Conservation (phyloP, 2,329 filamentous ascomycete species). For the Graphilbum ipis-grandicollis region DNA sequence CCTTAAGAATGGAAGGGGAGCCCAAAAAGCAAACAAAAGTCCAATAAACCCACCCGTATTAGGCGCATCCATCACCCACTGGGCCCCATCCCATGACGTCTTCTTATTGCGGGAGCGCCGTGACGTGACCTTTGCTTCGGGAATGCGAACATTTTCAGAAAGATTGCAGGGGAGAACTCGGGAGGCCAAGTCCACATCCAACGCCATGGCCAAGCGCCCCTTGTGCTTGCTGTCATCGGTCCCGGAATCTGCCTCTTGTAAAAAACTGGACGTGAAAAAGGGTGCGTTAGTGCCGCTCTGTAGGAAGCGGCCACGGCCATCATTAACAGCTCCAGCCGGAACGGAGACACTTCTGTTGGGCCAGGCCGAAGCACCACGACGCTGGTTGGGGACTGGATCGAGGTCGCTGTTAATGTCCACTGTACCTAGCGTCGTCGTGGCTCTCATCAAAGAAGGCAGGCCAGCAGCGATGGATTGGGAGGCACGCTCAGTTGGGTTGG, state of each 20-base stretch:
- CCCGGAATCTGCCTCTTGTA: conserved; percentile 19
- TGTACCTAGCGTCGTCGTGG: conserved; percentile 13
- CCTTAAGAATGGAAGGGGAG: too few species aligned
- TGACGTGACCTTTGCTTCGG: not conserved
- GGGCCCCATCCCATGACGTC: conserved; percentile 23
- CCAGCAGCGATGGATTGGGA: conserved; percentile 7
- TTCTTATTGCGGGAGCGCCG: conserved; percentile 8
- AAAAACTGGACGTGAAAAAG: conserved; percentile 36
- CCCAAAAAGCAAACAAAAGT: too few species aligned
- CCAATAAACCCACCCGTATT: conserved; percentile 9
- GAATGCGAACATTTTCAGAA: not conserved
- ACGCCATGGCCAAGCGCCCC: conserved; percentile 57
- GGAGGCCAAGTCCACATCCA: conserved; percentile 57
- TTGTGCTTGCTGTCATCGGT: conserved; percentile 55
- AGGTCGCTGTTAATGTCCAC: conserved; percentile 2
- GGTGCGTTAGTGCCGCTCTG: conserved; percentile 58
- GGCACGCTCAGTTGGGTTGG: conserved; percentile 11
- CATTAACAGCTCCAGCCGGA: conserved; percentile 34
- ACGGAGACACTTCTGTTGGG: conserved; percentile 54
- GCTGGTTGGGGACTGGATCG: not conserved
- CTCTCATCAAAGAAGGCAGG: conserved; percentile 9
- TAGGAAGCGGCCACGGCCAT: conserved; percentile 47
- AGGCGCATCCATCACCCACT: conserved; percentile 18
- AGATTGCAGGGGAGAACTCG: conserved; percentile 41
- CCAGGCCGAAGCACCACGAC: conserved; percentile 54